Conservation (phyloP, 2,329 filamentous ascomycete species). For the Anthostomella pinea region DNA sequence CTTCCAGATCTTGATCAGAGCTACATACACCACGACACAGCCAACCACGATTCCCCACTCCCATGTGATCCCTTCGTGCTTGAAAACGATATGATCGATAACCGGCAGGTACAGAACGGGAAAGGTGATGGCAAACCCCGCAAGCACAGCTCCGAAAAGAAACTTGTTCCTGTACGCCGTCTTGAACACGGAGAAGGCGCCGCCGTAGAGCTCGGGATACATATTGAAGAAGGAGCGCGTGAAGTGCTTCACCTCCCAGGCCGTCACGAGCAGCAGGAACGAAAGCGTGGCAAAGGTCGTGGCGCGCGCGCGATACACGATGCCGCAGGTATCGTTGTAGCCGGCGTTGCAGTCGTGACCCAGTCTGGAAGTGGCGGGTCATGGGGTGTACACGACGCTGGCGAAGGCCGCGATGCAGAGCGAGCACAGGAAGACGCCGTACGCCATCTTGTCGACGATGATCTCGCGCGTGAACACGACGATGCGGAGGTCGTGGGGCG, state of each 20-base stretch:
- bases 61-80: slow-evolving; percentile 66
- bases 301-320: slow-evolving; percentile 62
- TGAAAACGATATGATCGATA: slow-evolving; percentile 65
- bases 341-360: slow-evolving; percentile 56
- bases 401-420: slow-evolving; percentile 62
- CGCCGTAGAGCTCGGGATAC: slow-evolving; percentile 50
- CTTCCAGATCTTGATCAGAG: slow-evolving; percentile 67
- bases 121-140: slow-evolving; percentile 58
- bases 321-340: slow-evolving; percentile 48
- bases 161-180: slow-evolving; percentile 70
- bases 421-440: slow-evolving; percentile 61
- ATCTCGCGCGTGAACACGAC: slow-evolving; percentile 65
- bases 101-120: slow-evolving; percentile 66
- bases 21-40: slow-evolving; percentile 57
- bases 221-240: slow-evolving; percentile 67
- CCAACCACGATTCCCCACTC: slow-evolving; percentile 69
- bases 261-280: slow-evolving; percentile 65
- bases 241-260: slow-evolving; percentile 73
- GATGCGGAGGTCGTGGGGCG: slow-evolving; percentile 57
- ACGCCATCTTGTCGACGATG: slow-evolving; percentile 64
- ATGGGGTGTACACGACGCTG: slow-evolving; percentile 49
- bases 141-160: slow-evolving; percentile 61
- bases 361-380: slow-evolving; percentile 41
- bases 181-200: slow-evolving; percentile 48
- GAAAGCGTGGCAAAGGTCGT: slow-evolving; percentile 68